Evolutionary conservation across 345 rosid species (phyloP), one percentile per base, ranked within the genome.

Genomic region (Euclidium syriacum): DNA sequence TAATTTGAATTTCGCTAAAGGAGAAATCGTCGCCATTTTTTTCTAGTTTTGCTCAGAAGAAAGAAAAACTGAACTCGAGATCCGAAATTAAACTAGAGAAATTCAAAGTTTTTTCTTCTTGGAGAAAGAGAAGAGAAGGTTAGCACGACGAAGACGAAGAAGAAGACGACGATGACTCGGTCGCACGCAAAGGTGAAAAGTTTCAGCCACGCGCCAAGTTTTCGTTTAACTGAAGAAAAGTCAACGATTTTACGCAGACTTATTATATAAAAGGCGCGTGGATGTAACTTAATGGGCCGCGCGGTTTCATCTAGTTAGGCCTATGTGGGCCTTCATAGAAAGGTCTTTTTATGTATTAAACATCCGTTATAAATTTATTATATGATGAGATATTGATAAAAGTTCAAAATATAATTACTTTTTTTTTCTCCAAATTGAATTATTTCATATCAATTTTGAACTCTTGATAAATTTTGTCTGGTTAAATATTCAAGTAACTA

Each of bases 1-100:
- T 61, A 84, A 75, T 76, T 87, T 87, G 68, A 82, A 87, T 75
- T 87, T 86, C 17, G 94, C 87, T 10, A 86, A 75, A 39, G 98
- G 84, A 14, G 94, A 80, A 7, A 85, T 85, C 4, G 75, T 67
- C 61, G 94, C 96, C 90, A 84, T 85, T 44, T 44, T 49, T 26
- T 4, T 7, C 6, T n/a, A n/a, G n/a, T 11, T n/a, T 2, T n/a
- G 50, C 32, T 65, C 15, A 11, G 24, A 54, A 5, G 36, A 38
- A 19, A 1, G 6, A 40, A 27, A 42, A 34, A 52, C 43, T 54
- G 62, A 44, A 9, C 16, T 14, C 7, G 0, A 49, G 47, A 58
- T 52, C 54, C 12, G 6, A 61, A 18, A n/a, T 23, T 2, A 6
- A 35, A 47, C 38, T 27, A 50, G 24, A 38, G 24, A 38, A 32